Percentiles rank a stretch among this genome's conserved stretches.
Evolutionary conservation across 306 rosid species (phyloP).

Genomic region (Vigna angularis): DNA sequence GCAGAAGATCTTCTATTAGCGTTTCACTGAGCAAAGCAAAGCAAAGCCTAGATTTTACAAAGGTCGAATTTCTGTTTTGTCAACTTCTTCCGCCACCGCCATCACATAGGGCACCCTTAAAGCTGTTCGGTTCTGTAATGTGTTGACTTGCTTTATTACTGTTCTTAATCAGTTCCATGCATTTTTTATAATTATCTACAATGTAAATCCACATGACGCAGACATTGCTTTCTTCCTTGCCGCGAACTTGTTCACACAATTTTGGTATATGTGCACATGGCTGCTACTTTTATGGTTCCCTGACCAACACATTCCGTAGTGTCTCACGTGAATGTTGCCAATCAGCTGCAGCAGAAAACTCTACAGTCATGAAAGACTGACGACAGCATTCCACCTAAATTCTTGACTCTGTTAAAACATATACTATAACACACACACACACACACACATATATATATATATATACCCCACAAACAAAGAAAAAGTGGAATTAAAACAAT

Average conservation of each 20-base stretch:
- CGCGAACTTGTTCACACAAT: slow-evolving; percentile 26
- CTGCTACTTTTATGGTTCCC: slow-evolving; percentile 24
- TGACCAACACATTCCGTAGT: slow-evolving; percentile 26
- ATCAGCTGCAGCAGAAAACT: slow-evolving; percentile 28
- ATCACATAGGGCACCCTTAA: background rate
- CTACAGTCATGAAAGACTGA: slow-evolving; percentile 30
- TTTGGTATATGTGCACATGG: slow-evolving; percentile 34
- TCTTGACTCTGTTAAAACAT: too few species aligned
- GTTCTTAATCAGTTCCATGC: background rate
- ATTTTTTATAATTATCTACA: slow-evolving; percentile 1
- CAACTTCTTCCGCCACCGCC: slow-evolving; percentile 17
- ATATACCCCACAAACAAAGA: too few species aligned
- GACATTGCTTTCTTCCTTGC: slow-evolving; percentile 5
- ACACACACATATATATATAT: too few species aligned
- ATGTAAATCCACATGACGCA: slow-evolving; percentile 37
- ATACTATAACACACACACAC: too few species aligned
- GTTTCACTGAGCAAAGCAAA: background rate
- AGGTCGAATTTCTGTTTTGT: slow-evolving; percentile 30
- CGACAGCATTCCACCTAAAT: slow-evolving; percentile 9
- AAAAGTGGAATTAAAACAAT: background rate
- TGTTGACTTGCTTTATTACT: slow-evolving; percentile 26
- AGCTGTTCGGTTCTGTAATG: background rate
- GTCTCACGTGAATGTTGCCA: slow-evolving; percentile 41
- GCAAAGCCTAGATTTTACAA: background rate
- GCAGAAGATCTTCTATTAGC: slow-evolving; percentile 6